phyloP scores from a whole-genome alignment of 1,139 yeast genomes.

The Spathaspora jeffriesii region DNA sequence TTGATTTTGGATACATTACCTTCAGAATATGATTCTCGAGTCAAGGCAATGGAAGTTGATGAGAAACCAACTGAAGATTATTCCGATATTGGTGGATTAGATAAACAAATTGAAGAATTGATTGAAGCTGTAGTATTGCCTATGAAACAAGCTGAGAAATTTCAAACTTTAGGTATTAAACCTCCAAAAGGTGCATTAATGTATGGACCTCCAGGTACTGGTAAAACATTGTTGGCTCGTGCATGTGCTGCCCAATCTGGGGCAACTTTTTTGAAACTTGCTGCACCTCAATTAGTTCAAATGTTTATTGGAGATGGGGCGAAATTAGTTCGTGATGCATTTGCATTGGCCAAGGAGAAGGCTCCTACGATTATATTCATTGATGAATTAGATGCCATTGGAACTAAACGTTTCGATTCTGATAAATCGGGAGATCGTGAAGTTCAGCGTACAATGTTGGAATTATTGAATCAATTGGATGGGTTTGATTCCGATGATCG shows the following conservation, averaged over 20 bases:
- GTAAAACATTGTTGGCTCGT: slow-evolving; percentile 94
- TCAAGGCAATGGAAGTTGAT: slow-evolving; percentile 99
- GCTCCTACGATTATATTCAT: slow-evolving; percentile 98
- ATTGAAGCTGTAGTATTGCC: slow-evolving; percentile 98
- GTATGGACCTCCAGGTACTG: slow-evolving; percentile 99
- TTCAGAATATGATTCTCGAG: slow-evolving; percentile 96
- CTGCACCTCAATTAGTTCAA: slow-evolving; percentile 98
- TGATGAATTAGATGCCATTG: slow-evolving; percentile 98
- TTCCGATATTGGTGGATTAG: slow-evolving; percentile 96
- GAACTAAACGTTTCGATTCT: slow-evolving; percentile 97
- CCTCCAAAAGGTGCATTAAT: slow-evolving; percentile 98
- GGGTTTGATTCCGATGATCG: slow-evolving; percentile 99
- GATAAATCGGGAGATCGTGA: slow-evolving; percentile 98
- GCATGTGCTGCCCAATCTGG: slow-evolving; percentile 99
- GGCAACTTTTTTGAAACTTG: slow-evolving; percentile 95
- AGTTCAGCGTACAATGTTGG: slow-evolving; percentile 99
- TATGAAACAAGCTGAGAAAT: slow-evolving; percentile 97
- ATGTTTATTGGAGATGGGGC: slow-evolving; percentile 99
- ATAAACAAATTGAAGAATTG: slow-evolving; percentile 95
- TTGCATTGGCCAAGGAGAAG: slow-evolving; percentile 97
- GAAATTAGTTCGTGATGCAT: slow-evolving; percentile 95
- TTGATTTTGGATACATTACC: slow-evolving; percentile 93
- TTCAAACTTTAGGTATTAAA: slow-evolving; percentile 87
- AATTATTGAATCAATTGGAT: slow-evolving; percentile 92
- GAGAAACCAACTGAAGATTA: slow-evolving; percentile 98